Conservation (phyloP, 768 basidiomycete species). For the Coprinopsis sp. region DNA sequence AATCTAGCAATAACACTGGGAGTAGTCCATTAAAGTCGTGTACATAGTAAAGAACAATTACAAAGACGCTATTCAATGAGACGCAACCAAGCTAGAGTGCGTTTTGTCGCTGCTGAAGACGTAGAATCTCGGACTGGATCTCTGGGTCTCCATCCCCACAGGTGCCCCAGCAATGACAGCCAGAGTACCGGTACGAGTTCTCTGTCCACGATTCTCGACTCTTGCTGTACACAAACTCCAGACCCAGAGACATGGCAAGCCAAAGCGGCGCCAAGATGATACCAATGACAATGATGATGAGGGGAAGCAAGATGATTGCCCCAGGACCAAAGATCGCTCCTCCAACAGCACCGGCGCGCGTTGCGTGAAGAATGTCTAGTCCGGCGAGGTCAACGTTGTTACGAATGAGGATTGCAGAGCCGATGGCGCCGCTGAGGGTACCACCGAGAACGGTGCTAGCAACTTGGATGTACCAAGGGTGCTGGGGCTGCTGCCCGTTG, state of each 20-base stretch:
- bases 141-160: conserved; percentile 19
- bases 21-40: too few species aligned
- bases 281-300: conserved; percentile 9
- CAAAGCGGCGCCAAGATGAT: conserved; percentile 18
- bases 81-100: too few species aligned
- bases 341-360: conserved; percentile 22
- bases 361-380: conserved; percentile 21
- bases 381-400: conserved; percentile 17
- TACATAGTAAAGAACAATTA: too few species aligned
- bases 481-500: background rate
- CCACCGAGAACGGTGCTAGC: conserved; percentile 4
- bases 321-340: conserved; percentile 17
- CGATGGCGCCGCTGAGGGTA: conserved; percentile 18
- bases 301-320: conserved; percentile 11
- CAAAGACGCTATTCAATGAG: too few species aligned
- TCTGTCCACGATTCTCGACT: conserved; percentile 17
- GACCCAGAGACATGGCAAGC: conserved; percentile 18
- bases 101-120: too few species aligned
- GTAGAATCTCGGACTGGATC: conserved; percentile 14
- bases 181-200: conserved; percentile 13
- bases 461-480: conserved; percentile 13
- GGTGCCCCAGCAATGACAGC: conserved; percentile 17
- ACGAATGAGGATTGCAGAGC: conserved; percentile 15
- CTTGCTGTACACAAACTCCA: conserved; percentile 16
- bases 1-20: too few species aligned